Evolutionary conservation across 2,329 filamentous ascomycete species (phyloP), one percentile per base, ranked within the genome.

Genomic region (Ophiostoma populinum): DNA sequence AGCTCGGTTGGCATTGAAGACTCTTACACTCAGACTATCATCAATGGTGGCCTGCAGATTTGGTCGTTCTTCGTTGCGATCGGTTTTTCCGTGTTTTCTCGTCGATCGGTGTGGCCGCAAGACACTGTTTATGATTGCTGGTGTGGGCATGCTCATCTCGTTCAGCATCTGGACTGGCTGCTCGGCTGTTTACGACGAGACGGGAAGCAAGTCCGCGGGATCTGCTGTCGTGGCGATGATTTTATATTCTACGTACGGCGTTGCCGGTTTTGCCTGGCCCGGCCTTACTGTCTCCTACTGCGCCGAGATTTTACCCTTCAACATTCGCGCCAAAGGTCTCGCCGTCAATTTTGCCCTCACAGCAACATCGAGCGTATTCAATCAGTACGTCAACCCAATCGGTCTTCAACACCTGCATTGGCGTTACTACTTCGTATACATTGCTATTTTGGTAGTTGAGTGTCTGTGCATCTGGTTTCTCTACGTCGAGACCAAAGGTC

Each of bases 31-130:
- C 40, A 42, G 37, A 30, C 35, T 26, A 51, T 55, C 5, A 39
- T 45, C 36, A 39, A 45, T 40, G 39, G 39, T 13, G 37, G 39
- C 24, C 32, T 41, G 10, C 35, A 37, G 25, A 36, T 41, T 22
- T 37, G 24, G 51, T 52, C 45, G 12, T 49, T 65, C 22, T 42
- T 66, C 19, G 63, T 56, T 37, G 33, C 39, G 5, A 16, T 38
- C 0, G 35, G 35, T 3, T 37, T 58, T 6, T 57, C 62, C 28
- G 17, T 30, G 34, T 13, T 30, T 28, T 11, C 24, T 40, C 6
- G 34, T 44, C 25, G 39, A 46, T n/a, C 32, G 24, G 21, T 20
- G 40, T 18, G 41, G 46, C 18, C 39, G 48, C 15, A 47, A 49
- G 7, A 27, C 32, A 2, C 38, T 51, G 20, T 52, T 47, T 35